Percentiles rank a stretch among this genome's conserved stretches.
These are phyloP conservation scores for Pisolithus microcarpus DNA, from an alignment of 768 basidiomycete genomes.

Conservation along the genomic window DNA sequence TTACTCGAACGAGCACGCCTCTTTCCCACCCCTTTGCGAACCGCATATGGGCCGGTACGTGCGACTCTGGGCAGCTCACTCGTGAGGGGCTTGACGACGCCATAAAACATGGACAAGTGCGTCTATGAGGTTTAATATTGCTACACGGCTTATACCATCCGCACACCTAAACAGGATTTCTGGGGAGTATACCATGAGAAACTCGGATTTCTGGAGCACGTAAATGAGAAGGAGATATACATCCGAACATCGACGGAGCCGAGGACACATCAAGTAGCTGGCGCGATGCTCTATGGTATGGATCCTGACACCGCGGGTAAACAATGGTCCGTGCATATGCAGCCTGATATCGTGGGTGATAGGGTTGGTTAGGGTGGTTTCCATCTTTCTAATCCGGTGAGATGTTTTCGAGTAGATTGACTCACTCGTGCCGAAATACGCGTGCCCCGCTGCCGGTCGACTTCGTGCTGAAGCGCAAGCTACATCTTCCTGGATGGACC, in stretches of 20 bases:
- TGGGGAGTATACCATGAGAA: slow-evolving; percentile 36
- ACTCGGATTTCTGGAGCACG: slow-evolving; percentile 31
- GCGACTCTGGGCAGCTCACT: slow-evolving; percentile 43
- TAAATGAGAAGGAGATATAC: slow-evolving; percentile 32
- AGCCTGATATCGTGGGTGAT: slow-evolving; percentile 34
- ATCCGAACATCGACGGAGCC: slow-evolving; percentile 39
- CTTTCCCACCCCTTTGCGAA: slow-evolving; percentile 38
- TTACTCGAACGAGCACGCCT: slow-evolving; percentile 33
- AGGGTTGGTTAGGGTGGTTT: neutral
- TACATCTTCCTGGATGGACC: slow-evolving; percentile 41
- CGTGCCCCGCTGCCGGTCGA: slow-evolving; percentile 34
- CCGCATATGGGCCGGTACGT: slow-evolving; percentile 42
- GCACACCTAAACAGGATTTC: slow-evolving; percentile 32
- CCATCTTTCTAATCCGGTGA: neutral
- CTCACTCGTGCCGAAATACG: slow-evolving; percentile 38
- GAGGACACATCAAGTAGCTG: slow-evolving; percentile 42
- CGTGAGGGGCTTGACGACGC: slow-evolving; percentile 37
- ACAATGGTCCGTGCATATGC: slow-evolving; percentile 34
- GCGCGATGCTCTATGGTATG: slow-evolving; percentile 41
- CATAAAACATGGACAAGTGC: slow-evolving; percentile 33
- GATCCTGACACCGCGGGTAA: slow-evolving; percentile 26
- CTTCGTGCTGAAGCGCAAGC: slow-evolving; percentile 37
- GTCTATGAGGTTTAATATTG: neutral
- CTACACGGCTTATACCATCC: neutral
- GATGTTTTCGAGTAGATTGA: slow-evolving; percentile 32